phyloP scores from a whole-genome alignment of 2,329 filamentous ascomycete species.

The Cytospora piceicola region DNA sequence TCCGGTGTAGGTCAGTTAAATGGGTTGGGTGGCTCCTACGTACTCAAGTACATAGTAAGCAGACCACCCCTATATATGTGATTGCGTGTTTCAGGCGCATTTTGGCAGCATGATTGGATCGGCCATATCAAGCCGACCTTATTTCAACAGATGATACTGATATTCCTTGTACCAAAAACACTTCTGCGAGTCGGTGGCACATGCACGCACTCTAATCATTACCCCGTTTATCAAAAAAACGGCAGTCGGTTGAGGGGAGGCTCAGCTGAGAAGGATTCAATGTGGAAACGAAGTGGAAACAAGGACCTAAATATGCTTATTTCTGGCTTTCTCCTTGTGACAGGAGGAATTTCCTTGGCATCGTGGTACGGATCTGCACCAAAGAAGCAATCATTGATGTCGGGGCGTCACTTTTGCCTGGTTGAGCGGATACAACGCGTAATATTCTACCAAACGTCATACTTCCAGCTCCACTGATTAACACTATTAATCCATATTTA shows the following conservation, averaged over 20 bases:
- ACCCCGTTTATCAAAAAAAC: not conserved
- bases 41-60: too few species aligned
- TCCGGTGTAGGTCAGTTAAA: not conserved
- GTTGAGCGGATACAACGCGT: not conserved
- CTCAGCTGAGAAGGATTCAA: not conserved
- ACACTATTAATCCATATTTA: not conserved
- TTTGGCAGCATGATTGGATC: not conserved
- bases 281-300: too few species aligned
- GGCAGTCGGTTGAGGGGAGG: not conserved
- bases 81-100: not conserved
- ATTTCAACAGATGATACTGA: not conserved
- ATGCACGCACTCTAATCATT: not conserved
- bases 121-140: not conserved
- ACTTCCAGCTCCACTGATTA: not conserved
- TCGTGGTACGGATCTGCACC: not conserved
- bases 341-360: not conserved
- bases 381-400: not conserved
- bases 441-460: slow-evolving; percentile 1
- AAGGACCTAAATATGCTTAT: not conserved
- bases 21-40: not conserved
- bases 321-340: not conserved
- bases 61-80: not conserved
- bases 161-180: not conserved
- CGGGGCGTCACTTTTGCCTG: not conserved
- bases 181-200: not conserved